Base-by-base conservation (phyloP, 202 grass and related monocot genomes). In the Schoenoplectus tabernaemontani region DNA sequence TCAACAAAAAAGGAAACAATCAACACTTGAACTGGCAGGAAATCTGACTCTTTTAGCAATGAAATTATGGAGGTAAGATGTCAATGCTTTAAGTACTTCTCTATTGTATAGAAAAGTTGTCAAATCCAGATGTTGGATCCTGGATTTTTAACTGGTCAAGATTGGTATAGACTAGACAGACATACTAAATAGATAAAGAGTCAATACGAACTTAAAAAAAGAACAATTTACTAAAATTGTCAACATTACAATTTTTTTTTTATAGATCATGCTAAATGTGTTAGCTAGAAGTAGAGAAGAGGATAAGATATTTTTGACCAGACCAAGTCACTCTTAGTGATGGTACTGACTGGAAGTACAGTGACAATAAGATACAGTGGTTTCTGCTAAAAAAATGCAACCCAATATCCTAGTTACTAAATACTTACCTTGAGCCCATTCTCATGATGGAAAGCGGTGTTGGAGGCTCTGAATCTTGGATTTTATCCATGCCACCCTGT, bases 401-500 rank as follows among this genome's bases (percentile, higher is more conserved):
- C 43, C 43, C 44, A 28, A 75, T 36, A 75, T 56, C 32, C 19
- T 41, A 38, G 74, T 58, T 62, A 83, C 54, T 78, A 39, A 63
- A 59, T 64, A 90, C 86, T 86, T 87, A 96, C 93, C 88, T 86
- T 81, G 68, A 89, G 72, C 86, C 78, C 90, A 93, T 90, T 80
- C 78, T 93, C 86, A 93, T 84, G 54, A 96, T 82, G 64, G 93
- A 93, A 67, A 76, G 65, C 74, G 93, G 93, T 53, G 93, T 96
- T 71, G 88, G 86, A 50, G 93, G 93, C 82, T 96, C 90, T 48
- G 90, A 96, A 63, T 96, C 90, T 88, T 87, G 93, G 86, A 90
- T 84, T 88, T 92, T 96, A 77, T 93, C 89, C 43, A 53, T 64
- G 48, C 89, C 86, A 51, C 89, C 87, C 83, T 96, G 90, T 87